Evolutionary conservation across 805 yeast genomes (phyloP).

Genomic region (Saccharomycopsis capsularis): DNA sequence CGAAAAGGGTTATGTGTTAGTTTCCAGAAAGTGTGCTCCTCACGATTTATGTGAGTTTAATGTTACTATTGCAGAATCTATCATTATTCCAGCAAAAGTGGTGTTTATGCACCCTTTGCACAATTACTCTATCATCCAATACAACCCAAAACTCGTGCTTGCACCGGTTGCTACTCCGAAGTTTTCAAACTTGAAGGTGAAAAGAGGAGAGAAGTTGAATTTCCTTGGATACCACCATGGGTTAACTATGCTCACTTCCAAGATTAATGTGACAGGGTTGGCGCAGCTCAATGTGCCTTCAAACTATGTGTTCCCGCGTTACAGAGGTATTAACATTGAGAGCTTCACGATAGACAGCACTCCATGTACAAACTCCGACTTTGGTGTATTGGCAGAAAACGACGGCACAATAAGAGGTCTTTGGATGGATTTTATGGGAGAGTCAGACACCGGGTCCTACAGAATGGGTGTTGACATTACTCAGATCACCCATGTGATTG

Average conservation of each 20-base stretch:
- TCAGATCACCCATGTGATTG: slow-evolving; percentile 52
- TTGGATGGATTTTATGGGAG: slow-evolving; percentile 83
- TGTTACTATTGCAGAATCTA: slow-evolving; percentile 79
- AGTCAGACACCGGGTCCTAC: slow-evolving; percentile 57
- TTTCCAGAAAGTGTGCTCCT: slow-evolving; percentile 72
- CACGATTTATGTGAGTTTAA: slow-evolving; percentile 64
- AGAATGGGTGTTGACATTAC: slow-evolving; percentile 73
- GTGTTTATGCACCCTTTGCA: slow-evolving; percentile 82
- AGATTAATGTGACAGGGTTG: slow-evolving; percentile 70
- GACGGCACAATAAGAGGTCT: slow-evolving; percentile 78
- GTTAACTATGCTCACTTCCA: slow-evolving; percentile 62
- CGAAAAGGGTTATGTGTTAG: slow-evolving; percentile 67
- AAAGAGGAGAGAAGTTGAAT: slow-evolving; percentile 68
- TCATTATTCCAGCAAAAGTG: slow-evolving; percentile 72
- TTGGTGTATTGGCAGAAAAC: slow-evolving; percentile 71
- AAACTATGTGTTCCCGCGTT: slow-evolving; percentile 63
- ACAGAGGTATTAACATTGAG: slow-evolving; percentile 79
- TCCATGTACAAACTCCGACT: slow-evolving; percentile 62
- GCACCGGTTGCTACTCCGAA: slow-evolving; percentile 69
- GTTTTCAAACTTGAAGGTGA: slow-evolving; percentile 47
- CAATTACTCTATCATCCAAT: slow-evolving; percentile 76
- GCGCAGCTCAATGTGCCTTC: slow-evolving; percentile 69
- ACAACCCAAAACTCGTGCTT: slow-evolving; percentile 65
- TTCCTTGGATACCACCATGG: slow-evolving; percentile 77
- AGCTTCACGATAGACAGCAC: slow-evolving; percentile 69